A percentile compares a stretch with the other conserved stretches of the same genome.
phyloP scores from a whole-genome alignment of 1,284 basidiomycete species.

The Cryptococcus sp. region DNA sequence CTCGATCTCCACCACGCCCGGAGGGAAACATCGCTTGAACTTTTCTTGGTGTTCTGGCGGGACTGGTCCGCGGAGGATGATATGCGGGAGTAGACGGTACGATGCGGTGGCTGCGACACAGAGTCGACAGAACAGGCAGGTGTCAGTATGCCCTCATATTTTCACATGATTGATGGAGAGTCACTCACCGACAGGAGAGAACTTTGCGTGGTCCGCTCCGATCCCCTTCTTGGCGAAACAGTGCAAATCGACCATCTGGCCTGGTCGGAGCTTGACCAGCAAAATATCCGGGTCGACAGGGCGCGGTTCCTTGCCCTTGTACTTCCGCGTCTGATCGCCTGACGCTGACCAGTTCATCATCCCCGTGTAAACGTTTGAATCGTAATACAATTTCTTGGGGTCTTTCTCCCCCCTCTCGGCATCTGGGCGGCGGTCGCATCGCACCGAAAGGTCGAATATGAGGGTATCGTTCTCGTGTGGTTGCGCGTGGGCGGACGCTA shows the following conservation, averaged over 20 bases:
- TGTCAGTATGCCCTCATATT: too few species aligned
- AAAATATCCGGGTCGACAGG: slow-evolving; percentile 78
- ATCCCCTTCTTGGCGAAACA: slow-evolving; percentile 78
- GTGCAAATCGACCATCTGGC: slow-evolving; percentile 76
- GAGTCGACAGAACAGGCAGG: neutral
- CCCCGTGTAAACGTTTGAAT: slow-evolving; percentile 69
- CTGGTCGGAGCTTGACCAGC: slow-evolving; percentile 90
- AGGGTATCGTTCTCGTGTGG: slow-evolving; percentile 88
- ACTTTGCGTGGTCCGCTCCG: slow-evolving; percentile 98
- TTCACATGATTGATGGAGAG: neutral
- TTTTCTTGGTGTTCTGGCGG: slow-evolving; percentile 64
- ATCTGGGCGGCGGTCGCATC: slow-evolving; percentile 66
- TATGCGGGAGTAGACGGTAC: slow-evolving; percentile 87
- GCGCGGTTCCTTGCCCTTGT: slow-evolving; percentile 37
- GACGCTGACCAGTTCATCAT: slow-evolving; percentile 80
- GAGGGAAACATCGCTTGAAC: slow-evolving; percentile 85
- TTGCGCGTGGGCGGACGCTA: slow-evolving; percentile 56
- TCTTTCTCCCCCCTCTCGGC: slow-evolving; percentile 62
- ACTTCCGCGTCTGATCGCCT: slow-evolving; percentile 71
- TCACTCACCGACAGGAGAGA: slow-evolving; percentile 85
- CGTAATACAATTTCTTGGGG: slow-evolving; percentile 66
- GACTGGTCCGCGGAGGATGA: slow-evolving; percentile 74
- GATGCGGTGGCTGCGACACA: slow-evolving; percentile 76
- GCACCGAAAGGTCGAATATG: slow-evolving; percentile 76
- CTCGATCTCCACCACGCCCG: slow-evolving; percentile 78